A percentile compares a stretch with the other conserved stretches of the same genome.
These are phyloP conservation scores for Cyamopsis tetragonoloba DNA, from an alignment of 306 rosid species.

Conservation along the genomic window DNA sequence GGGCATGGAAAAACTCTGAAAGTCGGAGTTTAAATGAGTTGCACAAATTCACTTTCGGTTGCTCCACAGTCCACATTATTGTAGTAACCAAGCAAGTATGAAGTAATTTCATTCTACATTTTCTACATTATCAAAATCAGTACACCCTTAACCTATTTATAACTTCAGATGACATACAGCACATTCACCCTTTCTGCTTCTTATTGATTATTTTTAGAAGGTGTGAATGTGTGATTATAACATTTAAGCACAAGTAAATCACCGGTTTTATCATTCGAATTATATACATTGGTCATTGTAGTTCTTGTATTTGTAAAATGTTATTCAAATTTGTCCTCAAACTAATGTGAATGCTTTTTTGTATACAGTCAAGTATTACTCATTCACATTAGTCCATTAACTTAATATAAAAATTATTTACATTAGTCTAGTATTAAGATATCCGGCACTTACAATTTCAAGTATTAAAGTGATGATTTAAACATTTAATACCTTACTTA, in stretches of 20 bases:
- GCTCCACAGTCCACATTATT: neutral
- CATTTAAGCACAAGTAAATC: too few relatives aligned
- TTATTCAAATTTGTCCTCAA: too few relatives aligned
- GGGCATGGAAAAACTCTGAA: neutral
- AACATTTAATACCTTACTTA: neutral
- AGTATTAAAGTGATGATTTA: too few relatives aligned
- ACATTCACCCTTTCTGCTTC: neutral
- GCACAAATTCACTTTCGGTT: conserved; percentile 8
- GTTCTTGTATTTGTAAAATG: too few relatives aligned
- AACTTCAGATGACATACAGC: neutral
- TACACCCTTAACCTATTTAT: neutral
- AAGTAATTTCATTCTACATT: conserved; percentile 3
- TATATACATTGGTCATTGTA: too few relatives aligned
- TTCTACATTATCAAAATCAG: neutral
- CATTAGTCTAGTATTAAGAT: too few relatives aligned
- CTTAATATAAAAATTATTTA: too few relatives aligned
- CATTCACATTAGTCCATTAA: too few relatives aligned
- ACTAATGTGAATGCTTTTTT: too few relatives aligned
- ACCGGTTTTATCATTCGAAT: too few relatives aligned
- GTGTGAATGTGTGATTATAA: neutral
- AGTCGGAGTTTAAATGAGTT: neutral
- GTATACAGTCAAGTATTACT: too few relatives aligned
- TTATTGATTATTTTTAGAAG: neutral
- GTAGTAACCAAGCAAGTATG: neutral
- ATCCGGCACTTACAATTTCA: too few relatives aligned